These are phyloP conservation scores for Salix udensis DNA, from an alignment of 345 rosid genomes.

Conservation along the genomic window DNA sequence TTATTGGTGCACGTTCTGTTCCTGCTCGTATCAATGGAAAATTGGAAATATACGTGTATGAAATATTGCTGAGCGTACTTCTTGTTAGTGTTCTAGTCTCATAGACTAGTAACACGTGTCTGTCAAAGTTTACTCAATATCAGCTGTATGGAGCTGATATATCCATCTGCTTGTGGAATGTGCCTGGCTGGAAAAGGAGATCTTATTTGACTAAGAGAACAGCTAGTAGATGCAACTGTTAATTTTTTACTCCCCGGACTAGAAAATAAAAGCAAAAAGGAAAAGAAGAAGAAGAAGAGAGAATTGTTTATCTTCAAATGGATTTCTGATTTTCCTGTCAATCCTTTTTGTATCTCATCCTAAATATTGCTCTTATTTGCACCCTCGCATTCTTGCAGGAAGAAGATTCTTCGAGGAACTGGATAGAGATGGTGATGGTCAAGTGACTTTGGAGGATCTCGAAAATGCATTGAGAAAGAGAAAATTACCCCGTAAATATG, in stretches of 20 bases:
- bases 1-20: not conserved
- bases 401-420: slow-evolving; percentile 95
- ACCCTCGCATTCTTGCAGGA: slow-evolving; percentile 43
- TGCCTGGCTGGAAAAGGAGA: not conserved
- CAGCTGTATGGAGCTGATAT: not conserved
- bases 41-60: not conserved
- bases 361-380: not conserved
- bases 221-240: not conserved
- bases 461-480: slow-evolving; percentile 91
- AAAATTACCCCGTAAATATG: slow-evolving; percentile 77
- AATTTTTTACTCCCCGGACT: not conserved
- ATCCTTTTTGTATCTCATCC: slow-evolving; percentile 4
- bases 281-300: not conserved
- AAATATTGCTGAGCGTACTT: not conserved
- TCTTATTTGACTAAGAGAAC: not conserved
- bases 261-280: too few species aligned
- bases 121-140: not conserved
- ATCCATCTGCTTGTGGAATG: not conserved
- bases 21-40: not conserved
- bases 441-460: slow-evolving; percentile 89
- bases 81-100: not conserved
- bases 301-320: not conserved
- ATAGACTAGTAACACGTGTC: not conserved
- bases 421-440: slow-evolving; percentile 97
- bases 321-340: not conserved